Evolutionary conservation across 1,284 basidiomycete genomes (phyloP), one percentile per base, ranked within the genome.

Genomic region (Hymenochaete sp.): DNA sequence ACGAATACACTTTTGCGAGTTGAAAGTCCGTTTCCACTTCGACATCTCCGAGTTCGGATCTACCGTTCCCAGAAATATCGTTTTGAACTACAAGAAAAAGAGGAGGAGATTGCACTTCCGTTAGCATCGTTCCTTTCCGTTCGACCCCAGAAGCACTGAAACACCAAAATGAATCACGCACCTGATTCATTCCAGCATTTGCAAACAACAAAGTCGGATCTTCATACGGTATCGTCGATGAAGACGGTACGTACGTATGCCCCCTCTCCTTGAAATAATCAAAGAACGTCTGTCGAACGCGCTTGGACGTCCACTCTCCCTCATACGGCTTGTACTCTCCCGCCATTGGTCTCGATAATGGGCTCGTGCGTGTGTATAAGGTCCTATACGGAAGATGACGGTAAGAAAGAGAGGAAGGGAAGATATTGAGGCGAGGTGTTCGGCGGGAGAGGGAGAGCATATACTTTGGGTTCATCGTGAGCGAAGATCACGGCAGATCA

Each of bases 131-230:
- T n/a, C n/a, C n/a, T n/a, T n/a, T 35, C 32, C 14, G 13, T 35
- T 31, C 28, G 28, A 31, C 28, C 21, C 21, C 5, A 35, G 32
- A 5, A 35, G 14, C 13, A 35, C 13, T 16, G 5, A n/a, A 5
- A n/a, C 8, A 8, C 32, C 14, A 11, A 31, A 51, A 26, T 52
- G 22, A 10, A 25, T 7, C 26, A 25, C 14, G 26, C 52, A 77
- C 83, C 72, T 88, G 90, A 66, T 95, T 95, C 92, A 95, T 95
- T 49, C 93, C 91, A 53, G 95, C 95, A 71, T 98, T 98, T 54
- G 93, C 92, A 59, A 98, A 98, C 51, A 98, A 79, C 33, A 98
- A 74, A 5, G 95, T 97, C 2, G 96, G 91, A 65, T 95, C 92
- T 54, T 98, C 95, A 65, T 93, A 97, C 1, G 95, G 95, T 55